Evolutionary conservation across 139 green algal genomes (phyloP).

Genomic region (Marvania coccoides): DNA sequence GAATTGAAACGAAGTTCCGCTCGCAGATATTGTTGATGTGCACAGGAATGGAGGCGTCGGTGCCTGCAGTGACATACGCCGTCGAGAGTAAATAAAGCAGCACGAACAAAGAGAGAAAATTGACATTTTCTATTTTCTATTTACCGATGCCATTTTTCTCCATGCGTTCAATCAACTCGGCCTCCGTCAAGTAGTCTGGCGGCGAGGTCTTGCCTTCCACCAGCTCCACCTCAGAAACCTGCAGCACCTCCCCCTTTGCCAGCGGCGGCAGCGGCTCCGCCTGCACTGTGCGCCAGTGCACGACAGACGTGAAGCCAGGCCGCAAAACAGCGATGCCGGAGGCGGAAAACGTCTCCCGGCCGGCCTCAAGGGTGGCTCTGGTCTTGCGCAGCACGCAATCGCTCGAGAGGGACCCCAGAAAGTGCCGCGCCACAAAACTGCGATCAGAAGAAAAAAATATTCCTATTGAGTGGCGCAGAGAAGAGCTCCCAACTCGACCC

Average conservation of each 20-base stretch:
- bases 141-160: conserved; percentile 85
- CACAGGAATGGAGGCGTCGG: conserved; percentile 57
- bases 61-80: background rate
- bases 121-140: background rate
- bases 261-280: conserved; percentile 56
- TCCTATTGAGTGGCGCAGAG: no score
- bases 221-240: conserved; percentile 55
- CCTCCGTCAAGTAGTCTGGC: conserved; percentile 75
- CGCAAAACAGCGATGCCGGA: conserved; percentile 21
- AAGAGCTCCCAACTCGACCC: no score
- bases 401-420: conserved; percentile 68
- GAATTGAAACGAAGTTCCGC: conserved; percentile 63
- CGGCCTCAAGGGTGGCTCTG: conserved; percentile 36
- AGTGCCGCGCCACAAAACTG: conserved; percentile 64
- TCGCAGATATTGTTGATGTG: conserved; percentile 88
- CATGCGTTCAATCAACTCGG: conserved; percentile 82
- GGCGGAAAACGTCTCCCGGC: conserved; percentile 58
- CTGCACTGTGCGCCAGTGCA: conserved; percentile 66
- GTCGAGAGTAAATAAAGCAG: conserved; percentile 34
- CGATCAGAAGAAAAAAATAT: no score
- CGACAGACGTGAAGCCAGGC: conserved; percentile 73
- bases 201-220: conserved; percentile 48
- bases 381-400: conserved; percentile 50
- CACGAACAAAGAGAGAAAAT: background rate
- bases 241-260: conserved; percentile 40